Evolutionary conservation across 163 green algal genomes (phyloP).

Genomic region (Chlorella variabilis): DNA sequence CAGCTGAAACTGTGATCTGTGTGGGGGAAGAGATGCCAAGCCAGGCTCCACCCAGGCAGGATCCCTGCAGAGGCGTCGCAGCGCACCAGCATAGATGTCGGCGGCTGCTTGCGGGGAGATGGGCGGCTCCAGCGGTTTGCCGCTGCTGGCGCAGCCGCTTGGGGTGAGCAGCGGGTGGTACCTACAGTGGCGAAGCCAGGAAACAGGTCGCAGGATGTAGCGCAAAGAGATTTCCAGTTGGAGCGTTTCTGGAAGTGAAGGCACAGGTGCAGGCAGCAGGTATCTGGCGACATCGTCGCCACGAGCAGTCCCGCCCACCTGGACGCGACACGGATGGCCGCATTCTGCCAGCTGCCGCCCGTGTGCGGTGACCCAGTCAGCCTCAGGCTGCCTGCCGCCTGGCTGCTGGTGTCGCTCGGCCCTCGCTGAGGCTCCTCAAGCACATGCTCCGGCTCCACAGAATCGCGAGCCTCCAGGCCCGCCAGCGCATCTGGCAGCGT

Average conservation of each 20-base stretch:
- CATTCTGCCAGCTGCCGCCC: neutral
- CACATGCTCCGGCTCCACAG: conserved; percentile 1
- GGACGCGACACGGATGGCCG: neutral
- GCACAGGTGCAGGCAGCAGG: too few species aligned
- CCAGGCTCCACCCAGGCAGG: neutral
- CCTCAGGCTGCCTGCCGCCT: neutral
- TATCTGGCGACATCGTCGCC: neutral
- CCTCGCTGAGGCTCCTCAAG: neutral
- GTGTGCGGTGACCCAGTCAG: neutral
- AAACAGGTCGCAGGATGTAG: too few species aligned
- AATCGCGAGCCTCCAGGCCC: neutral
- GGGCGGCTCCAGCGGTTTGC: neutral
- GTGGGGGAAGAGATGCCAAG: neutral
- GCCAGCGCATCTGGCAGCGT: neutral
- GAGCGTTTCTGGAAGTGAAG: too few species aligned
- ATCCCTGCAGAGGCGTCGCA: neutral
- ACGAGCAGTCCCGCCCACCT: neutral
- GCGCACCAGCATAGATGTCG: conserved; percentile 35
- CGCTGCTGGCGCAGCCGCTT: conserved; percentile 11
- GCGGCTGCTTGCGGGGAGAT: conserved; percentile 27
- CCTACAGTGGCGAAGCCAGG: neutral
- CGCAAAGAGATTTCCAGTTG: too few species aligned
- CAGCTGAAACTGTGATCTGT: too few species aligned
- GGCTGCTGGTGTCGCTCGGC: neutral
- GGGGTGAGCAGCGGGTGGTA: conserved; percentile 38